A percentile compares a stretch with the other conserved stretches of the same genome.
phyloP scores from a whole-genome alignment of 2,329 filamentous ascomycete species.

The Fonsecaea nubica region DNA sequence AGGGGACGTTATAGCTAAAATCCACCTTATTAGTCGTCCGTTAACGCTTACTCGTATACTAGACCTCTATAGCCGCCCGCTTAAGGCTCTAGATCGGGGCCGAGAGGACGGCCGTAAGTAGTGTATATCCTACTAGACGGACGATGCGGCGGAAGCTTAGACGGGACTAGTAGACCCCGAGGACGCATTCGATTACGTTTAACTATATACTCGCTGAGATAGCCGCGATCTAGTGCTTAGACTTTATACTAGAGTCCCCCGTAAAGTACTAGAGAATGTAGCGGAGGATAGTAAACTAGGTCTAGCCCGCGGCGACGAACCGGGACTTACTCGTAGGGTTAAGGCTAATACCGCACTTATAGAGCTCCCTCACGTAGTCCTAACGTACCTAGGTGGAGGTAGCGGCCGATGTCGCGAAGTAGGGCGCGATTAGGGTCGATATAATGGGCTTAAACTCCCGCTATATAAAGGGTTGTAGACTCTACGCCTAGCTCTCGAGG shows the following conservation, averaged over 20 bases:
- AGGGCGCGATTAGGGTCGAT: neutral
- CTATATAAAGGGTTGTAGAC: neutral
- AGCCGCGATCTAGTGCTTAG: neutral
- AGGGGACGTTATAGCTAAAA: neutral
- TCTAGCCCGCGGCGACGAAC: neutral
- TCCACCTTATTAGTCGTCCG: neutral
- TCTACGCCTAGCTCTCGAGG: neutral
- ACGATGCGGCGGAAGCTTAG: neutral
- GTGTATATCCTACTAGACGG: neutral
- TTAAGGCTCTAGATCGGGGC: neutral
- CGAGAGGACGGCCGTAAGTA: neutral
- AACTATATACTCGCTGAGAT: neutral
- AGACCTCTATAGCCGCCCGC: neutral
- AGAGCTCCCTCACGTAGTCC: too few relatives aligned
- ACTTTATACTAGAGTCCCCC: neutral
- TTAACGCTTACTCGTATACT: neutral
- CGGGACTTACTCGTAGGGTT: neutral
- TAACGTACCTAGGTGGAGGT: too few relatives aligned
- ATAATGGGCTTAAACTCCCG: neutral
- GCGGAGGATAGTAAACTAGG: neutral
- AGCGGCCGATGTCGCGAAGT: too few relatives aligned
- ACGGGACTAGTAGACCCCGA: neutral
- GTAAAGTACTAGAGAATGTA: neutral
- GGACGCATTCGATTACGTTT: neutral
- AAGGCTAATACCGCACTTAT: too few relatives aligned